A percentile compares a stretch with the other conserved stretches of the same genome.
Evolutionary conservation across 176 grass and related monocot species (phyloP).

Genomic region (Microstegium vimineum): DNA sequence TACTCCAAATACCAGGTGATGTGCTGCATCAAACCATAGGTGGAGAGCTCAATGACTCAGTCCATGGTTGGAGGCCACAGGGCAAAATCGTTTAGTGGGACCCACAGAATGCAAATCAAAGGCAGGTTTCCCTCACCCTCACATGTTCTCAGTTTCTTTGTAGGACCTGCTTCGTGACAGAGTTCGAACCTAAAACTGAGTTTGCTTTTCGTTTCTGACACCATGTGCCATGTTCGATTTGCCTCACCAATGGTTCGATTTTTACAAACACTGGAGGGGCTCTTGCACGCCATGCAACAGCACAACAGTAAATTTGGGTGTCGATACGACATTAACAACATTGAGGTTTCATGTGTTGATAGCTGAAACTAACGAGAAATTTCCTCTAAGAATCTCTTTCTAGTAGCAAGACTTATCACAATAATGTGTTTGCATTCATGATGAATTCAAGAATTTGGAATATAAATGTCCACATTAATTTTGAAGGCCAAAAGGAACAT

Average conservation of each 20-base stretch:
- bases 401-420: neutral
- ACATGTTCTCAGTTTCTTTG: neutral
- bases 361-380: neutral
- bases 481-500: neutral
- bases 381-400: neutral
- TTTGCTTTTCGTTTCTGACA: neutral
- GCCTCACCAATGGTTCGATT: neutral
- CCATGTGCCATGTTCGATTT: neutral
- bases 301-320: conserved; percentile 72
- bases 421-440: neutral
- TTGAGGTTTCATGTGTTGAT: neutral
- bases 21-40: neutral
- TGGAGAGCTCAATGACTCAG: neutral
- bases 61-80: neutral
- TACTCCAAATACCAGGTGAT: neutral
- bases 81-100: neutral
- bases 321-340: neutral
- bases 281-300: no score
- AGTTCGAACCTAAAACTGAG: neutral
- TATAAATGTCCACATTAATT: neutral
- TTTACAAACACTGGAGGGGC: neutral
- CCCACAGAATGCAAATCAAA: neutral
- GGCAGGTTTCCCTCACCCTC: neutral
- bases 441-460: neutral
- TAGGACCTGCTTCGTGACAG: neutral